These are phyloP conservation scores for Rhodomyrtus tomentosa DNA, from an alignment of 345 rosid genomes.

Conservation along the genomic window DNA sequence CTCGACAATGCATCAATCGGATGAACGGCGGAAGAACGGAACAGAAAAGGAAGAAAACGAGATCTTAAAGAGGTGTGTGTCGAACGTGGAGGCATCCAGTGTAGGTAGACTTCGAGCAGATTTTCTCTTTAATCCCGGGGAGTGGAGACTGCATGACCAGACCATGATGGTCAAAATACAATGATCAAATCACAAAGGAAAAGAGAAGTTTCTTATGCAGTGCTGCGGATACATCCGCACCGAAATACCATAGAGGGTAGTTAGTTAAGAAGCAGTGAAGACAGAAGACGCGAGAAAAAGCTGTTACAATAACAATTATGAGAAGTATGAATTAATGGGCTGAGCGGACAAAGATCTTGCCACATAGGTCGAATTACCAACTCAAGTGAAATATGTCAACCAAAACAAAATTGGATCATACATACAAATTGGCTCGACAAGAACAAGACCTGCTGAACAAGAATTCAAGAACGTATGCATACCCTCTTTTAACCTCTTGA, in stretches of 20 bases:
- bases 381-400: neutral
- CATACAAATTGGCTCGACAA: neutral
- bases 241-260: too few species aligned
- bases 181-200: too few species aligned
- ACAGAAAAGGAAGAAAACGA: neutral
- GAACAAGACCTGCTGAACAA: neutral
- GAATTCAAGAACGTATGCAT: neutral
- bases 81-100: neutral
- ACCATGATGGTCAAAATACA: too few species aligned
- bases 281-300: neutral
- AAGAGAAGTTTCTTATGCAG: too few species aligned
- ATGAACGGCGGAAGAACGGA: neutral
- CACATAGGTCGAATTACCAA: neutral
- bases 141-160: too few species aligned
- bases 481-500: neutral
- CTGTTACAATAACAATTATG: neutral
- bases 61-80: neutral
- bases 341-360: neutral
- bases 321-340: neutral
- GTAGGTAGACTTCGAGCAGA: too few species aligned
- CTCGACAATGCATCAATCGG: neutral
- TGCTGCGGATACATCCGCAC: too few species aligned
- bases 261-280: neutral
- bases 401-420: constrained; percentile 31
- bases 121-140: too few species aligned